Percentiles rank a stretch among this genome's conserved stretches.
phyloP scores from a whole-genome alignment of 176 grass and related monocot genomes.

The Lolium multiflorum region DNA sequence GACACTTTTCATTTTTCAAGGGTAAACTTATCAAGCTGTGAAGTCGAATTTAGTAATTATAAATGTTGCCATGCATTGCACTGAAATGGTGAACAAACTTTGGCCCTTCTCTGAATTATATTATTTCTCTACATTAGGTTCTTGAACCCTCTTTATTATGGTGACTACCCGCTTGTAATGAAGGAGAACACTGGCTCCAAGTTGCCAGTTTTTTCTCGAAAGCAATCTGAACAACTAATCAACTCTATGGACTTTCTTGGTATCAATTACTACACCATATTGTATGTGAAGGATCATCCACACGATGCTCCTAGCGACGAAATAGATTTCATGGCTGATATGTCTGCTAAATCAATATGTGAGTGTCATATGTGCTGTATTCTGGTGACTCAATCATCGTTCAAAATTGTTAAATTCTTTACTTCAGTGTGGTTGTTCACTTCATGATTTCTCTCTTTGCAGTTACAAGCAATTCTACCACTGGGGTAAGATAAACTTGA shows the following conservation, averaged over 20 bases:
- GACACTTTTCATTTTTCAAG: not conserved
- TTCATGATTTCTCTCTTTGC: not conserved
- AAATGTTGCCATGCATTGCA: not conserved
- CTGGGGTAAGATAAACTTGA: conserved; percentile 31
- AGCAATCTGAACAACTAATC: conserved; percentile 40
- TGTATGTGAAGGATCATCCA: conserved; percentile 31
- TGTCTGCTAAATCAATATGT: conserved; percentile 32
- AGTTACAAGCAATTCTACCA: conserved; percentile 27
- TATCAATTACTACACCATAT: conserved; percentile 40
- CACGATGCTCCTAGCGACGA: conserved; percentile 19
- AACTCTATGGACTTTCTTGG: conserved; percentile 50
- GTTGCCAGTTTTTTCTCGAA: conserved; percentile 38
- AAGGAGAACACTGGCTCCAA: conserved; percentile 47
- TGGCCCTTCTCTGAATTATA: not conserved
- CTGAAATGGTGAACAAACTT: not conserved
- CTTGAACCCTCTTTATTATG: conserved; percentile 46
- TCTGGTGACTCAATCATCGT: not conserved
- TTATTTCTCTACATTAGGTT: conserved; percentile 42
- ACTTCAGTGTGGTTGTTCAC: not conserved
- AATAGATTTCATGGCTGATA: conserved; percentile 41
- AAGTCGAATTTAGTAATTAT: not conserved
- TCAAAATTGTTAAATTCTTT: not conserved
- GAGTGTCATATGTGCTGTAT: conserved; percentile 4
- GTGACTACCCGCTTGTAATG: conserved; percentile 47
- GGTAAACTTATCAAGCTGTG: not conserved